Evolutionary conservation across 2,329 filamentous ascomycete species (phyloP), one percentile per base, ranked within the genome.

Genomic region (Pestalotiopsis fici): DNA sequence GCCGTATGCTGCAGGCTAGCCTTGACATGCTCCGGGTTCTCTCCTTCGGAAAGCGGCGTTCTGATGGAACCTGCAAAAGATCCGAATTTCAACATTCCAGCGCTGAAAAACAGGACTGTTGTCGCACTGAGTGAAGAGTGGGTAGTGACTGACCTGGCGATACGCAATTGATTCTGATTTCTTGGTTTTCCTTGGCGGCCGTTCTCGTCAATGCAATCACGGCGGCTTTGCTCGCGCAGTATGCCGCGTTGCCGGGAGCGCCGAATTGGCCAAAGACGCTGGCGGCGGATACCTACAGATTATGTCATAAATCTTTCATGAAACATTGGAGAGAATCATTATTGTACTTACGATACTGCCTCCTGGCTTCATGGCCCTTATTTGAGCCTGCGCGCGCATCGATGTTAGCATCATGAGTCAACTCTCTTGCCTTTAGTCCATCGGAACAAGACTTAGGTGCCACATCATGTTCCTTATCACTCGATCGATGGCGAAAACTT

Each of bases 311-410:
- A 9, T 37, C n/a, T n/a, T 39, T 43, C 4, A 28, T 15, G 1
- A 5, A 27, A 15, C 12, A 18, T 15, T 43, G n/a, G 11, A n/a
- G n/a, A n/a, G n/a, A 25, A 62, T 15, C 31, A 35, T 6, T 35
- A 35, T 35, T 35, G n/a, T 28, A 18, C 83, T 86, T 64, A 87
- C 83, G 43, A 87, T 82, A 70, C 82, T 83, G 0, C 81, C 82
- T 0, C 77, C 74, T 9, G 76, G 72, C 15, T 70, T 70, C 65
- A 87, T 84, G 11, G 57, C 64, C 27, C 64, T 37, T n/a, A 78
- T 66, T 67, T 78, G 71, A 11, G 75, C 69, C 59, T 74, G 71
- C 11, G 12, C 23, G 25, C 6, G 4, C n/a, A 2, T 60, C 2
- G 9, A 13, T 37, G 31, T 60, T 21, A 60, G 15, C 57, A 21